Evolutionary conservation across 805 yeast species (phyloP), one percentile per base, ranked within the genome.

Genomic region (Spathaspora sp.): DNA sequence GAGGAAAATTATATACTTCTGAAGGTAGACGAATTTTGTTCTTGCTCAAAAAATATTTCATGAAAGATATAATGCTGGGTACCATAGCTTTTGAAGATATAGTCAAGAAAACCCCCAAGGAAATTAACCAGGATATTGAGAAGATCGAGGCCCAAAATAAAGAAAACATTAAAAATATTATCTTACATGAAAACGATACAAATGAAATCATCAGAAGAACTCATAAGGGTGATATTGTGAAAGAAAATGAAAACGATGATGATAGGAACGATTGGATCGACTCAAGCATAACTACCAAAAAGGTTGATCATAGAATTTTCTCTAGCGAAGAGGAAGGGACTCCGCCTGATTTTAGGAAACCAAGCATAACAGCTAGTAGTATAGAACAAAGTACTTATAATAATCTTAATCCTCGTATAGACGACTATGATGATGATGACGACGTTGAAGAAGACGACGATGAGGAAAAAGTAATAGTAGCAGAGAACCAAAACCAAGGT

Each of bases 111-210:
- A 74, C 85, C 5, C 85, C 84, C 0, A 89, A 87, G 59, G 93
- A 92, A 58, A 78, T 92, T 72, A 90, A 89, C 60, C 90, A 91
- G 5, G 93, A 87, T 42, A 57, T 73, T 86, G 55, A 85, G 80
- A 57, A 76, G 79, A 45, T 55, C 17, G 54, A 55, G 42, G 29
- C 19, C 23, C 54, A 53, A 40, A 51, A 53, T 28, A 53, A 50
- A 29, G 49, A 47, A 31, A 53, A 55, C 39, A 55, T 55, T 7
- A 55, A 55, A 26, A 55, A 53, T 45, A 55, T 55, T 29, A 49
- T 91, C 12, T 69, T 91, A 47, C 83, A 84, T 20, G 81, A 79
- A 38, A 78, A 74, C 40, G 66, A 60, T 29, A 81, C 76, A 31
- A 63, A 69, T 28, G 90, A 90, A 16, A 77, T 84, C 44, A 81